A percentile compares a stretch with the other conserved stretches of the same genome.
phyloP scores from a whole-genome alignment of 805 yeast species.

The Metahyphopichia silvanorum region DNA sequence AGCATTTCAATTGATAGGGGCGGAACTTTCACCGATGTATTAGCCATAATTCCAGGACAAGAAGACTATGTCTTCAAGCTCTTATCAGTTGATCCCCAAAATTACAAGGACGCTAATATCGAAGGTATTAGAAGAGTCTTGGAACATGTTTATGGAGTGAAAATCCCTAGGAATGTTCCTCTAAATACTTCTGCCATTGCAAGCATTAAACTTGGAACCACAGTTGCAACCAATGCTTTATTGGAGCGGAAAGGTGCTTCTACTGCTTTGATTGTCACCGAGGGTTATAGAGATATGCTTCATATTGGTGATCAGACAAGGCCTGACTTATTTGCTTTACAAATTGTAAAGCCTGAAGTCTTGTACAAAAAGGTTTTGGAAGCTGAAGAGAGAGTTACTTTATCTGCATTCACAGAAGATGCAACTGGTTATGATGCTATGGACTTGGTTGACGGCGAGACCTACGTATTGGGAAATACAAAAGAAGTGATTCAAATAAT shows the following conservation, averaged over 20 bases:
- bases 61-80: constrained; percentile 42
- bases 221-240: constrained; percentile 23
- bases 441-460: no score
- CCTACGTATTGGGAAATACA: no score
- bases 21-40: constrained; percentile 22
- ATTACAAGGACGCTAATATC: constrained; percentile 14
- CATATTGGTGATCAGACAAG: constrained; percentile 19
- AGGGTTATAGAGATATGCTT: constrained; percentile 17
- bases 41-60: constrained; percentile 40
- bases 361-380: constrained; percentile 15
- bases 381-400: constrained; percentile 9
- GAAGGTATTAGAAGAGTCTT: constrained; percentile 17
- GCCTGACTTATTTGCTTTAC: constrained; percentile 18
- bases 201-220: constrained; percentile 25
- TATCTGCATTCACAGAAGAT: no score
- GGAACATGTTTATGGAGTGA: constrained; percentile 8
- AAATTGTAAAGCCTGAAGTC: constrained; percentile 13
- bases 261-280: constrained; percentile 15
- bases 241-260: constrained; percentile 18
- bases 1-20: constrained; percentile 21
- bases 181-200: constrained; percentile 14
- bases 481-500: constrained; percentile 65
- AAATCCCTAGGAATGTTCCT: constrained; percentile 15
- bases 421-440: constrained; percentile 33
- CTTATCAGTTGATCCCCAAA: constrained; percentile 15